Evolutionary conservation across 2,329 filamentous ascomycete genomes (phyloP).

Genomic region (Diaporthe sp.): DNA sequence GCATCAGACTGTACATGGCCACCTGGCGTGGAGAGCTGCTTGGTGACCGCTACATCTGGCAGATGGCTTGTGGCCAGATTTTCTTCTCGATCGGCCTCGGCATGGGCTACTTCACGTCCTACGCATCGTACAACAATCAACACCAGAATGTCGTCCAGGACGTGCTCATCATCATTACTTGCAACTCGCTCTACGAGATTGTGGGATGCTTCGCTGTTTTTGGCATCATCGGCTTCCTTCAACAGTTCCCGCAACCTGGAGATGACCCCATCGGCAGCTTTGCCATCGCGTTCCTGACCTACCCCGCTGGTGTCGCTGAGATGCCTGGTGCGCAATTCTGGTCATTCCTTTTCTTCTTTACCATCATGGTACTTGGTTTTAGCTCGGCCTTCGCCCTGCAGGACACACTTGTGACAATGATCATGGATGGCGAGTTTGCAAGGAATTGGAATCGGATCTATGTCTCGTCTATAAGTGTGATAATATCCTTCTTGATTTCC

Average conservation of each 20-base stretch:
- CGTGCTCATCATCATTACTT: not conserved
- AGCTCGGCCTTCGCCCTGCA: conserved; percentile 8
- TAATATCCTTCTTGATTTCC: not conserved
- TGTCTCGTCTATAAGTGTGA: not conserved
- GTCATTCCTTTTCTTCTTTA: conserved; percentile 7
- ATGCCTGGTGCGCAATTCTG: conserved; percentile 1
- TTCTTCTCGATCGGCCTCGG: conserved; percentile 9
- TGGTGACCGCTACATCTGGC: not conserved
- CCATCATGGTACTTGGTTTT: not conserved
- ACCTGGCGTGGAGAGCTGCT: not conserved
- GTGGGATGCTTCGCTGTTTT: conserved; percentile 5
- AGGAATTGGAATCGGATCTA: conserved; percentile 1
- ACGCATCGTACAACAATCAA: conserved; percentile 11
- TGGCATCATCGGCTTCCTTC: not conserved
- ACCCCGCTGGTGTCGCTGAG: not conserved
- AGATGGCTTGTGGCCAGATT: conserved; percentile 6
- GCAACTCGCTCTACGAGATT: conserved; percentile 19
- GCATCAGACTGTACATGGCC: not conserved
- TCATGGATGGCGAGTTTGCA: conserved; percentile 5
- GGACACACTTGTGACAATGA: conserved; percentile 4
- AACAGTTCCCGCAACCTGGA: conserved; percentile 6
- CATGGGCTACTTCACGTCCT: conserved; percentile 17
- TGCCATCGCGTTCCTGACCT: not conserved
- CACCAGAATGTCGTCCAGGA: conserved; percentile 15
- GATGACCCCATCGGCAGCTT: conserved; percentile 1